A percentile compares a stretch with the other conserved stretches of the same genome.
Conservation (phyloP, 345 rosid genomes). For the Ricinus communis region DNA sequence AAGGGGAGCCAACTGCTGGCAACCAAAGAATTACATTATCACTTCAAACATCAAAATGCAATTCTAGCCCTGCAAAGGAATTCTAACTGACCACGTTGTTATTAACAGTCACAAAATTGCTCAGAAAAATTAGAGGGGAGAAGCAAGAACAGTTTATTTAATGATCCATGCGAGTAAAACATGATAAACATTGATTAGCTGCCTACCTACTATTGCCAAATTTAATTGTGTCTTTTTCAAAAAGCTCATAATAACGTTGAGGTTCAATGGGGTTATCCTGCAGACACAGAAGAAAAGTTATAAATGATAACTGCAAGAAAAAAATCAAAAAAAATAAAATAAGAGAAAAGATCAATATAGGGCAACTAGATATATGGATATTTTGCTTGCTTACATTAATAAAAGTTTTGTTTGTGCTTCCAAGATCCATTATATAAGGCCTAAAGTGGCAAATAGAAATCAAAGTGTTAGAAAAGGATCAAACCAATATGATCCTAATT, state of each 20-base stretch:
- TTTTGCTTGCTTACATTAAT: constrained; percentile 69
- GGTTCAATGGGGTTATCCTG: constrained; percentile 89
- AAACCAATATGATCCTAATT: not conserved
- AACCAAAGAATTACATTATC: not conserved
- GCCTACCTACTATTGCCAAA: constrained; percentile 95
- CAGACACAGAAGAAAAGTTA: constrained; percentile 26
- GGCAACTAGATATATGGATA: constrained; percentile 20
- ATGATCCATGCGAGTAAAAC: not conserved
- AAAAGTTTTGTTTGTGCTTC: constrained; percentile 91
- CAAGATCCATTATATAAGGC: constrained; percentile 98
- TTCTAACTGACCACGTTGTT: not conserved
- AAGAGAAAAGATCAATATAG: not conserved
- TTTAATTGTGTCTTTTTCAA: constrained; percentile 90
- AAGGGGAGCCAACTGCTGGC: not conserved
- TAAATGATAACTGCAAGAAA: constrained; percentile 10
- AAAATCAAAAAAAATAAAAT: not conserved
- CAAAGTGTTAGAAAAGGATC: constrained; percentile 11
- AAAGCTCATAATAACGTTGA: constrained; percentile 86
- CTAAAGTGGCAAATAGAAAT: constrained; percentile 35
- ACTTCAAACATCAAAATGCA: constrained; percentile 2
- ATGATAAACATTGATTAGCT: constrained; percentile 2
- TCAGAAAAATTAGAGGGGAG: not conserved
- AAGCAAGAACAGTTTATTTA: not conserved
- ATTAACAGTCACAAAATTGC: not conserved
- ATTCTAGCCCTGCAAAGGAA: not conserved